Percentiles rank a stretch among this genome's conserved stretches.
phyloP scores from a whole-genome alignment of 2,329 filamentous ascomycete species.

The Pseudonectria foliicola region DNA sequence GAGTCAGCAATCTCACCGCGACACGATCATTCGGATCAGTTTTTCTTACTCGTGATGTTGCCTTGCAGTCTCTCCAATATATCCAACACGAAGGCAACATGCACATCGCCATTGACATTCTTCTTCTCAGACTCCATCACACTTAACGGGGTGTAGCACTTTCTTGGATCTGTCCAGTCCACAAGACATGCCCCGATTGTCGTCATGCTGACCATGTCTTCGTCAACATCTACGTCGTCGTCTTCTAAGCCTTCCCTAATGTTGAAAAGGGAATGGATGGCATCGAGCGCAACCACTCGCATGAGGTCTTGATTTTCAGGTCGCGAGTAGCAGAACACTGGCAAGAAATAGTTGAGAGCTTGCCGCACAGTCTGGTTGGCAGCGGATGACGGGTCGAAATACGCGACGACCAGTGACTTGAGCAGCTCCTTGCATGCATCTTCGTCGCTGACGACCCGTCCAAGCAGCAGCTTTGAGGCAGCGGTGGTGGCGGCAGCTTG shows the following conservation, averaged over 20 bases:
- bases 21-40: background rate
- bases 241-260: conserved; percentile 67
- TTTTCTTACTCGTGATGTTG: conserved; percentile 56
- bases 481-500: conserved; percentile 76
- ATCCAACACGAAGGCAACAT: conserved; percentile 69
- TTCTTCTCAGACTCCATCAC: conserved; percentile 52
- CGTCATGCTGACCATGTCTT: conserved; percentile 71
- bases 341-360: conserved; percentile 85
- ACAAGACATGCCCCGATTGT: conserved; percentile 76
- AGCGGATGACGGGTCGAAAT: conserved; percentile 79
- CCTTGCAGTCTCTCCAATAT: conserved; percentile 68
- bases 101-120: conserved; percentile 67
- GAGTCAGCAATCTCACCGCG: conserved; percentile 20
- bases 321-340: conserved; percentile 85
- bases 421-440: conserved; percentile 67
- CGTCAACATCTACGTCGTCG: conserved; percentile 65
- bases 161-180: conserved; percentile 92
- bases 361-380: conserved; percentile 79
- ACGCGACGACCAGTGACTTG: conserved; percentile 74
- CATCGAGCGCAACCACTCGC: conserved; percentile 64
- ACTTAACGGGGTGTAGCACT: conserved; percentile 52
- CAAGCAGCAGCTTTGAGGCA: conserved; percentile 79
- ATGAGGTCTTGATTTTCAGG: conserved; percentile 77
- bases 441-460: conserved; percentile 65
- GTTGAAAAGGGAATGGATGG: conserved; percentile 68